phyloP scores from a whole-genome alignment of 257 asterid genomes.

The Catharanthus roseus region DNA sequence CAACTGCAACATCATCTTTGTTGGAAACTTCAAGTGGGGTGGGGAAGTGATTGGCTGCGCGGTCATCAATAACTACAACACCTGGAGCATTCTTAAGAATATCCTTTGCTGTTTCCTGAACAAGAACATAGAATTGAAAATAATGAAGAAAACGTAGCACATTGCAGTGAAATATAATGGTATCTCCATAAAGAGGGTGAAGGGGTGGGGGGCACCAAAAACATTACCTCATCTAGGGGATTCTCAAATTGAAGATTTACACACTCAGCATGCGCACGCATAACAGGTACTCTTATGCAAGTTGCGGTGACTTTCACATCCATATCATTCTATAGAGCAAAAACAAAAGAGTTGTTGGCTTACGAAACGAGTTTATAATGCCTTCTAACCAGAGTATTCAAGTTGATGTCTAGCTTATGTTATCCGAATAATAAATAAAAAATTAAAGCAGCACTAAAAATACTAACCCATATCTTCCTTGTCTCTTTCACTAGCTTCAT shows the following conservation, averaged over 20 bases:
- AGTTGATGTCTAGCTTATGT: neutral
- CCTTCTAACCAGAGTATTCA: neutral
- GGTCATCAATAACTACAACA: constrained; percentile 72
- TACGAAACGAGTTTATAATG: neutral
- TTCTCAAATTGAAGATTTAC: constrained; percentile 89
- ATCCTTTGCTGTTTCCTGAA: constrained; percentile 43
- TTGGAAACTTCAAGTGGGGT: constrained; percentile 83
- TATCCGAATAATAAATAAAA: neutral
- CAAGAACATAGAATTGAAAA: neutral
- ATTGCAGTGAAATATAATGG: neutral
- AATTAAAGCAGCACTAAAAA: neutral
- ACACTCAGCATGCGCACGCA: constrained; percentile 99
- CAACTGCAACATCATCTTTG: constrained; percentile 89
- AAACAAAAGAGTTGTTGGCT: neutral
- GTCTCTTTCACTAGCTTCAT: constrained; percentile 97
- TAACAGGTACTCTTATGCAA: constrained; percentile 91
- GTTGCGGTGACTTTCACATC: constrained; percentile 88
- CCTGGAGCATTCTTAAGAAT: constrained; percentile 76
- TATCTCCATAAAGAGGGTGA: neutral
- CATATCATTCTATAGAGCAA: constrained; percentile 47
- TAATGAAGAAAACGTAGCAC: neutral
- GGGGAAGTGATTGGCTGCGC: constrained; percentile 73
- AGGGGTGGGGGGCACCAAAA: neutral
- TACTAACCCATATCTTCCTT: constrained; percentile 82
- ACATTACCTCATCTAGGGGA: constrained; percentile 75